Percentiles rank a stretch among this genome's conserved stretches.
Conservation (phyloP, 192 early-diverging fungal species). For the Coemansia sp. region DNA sequence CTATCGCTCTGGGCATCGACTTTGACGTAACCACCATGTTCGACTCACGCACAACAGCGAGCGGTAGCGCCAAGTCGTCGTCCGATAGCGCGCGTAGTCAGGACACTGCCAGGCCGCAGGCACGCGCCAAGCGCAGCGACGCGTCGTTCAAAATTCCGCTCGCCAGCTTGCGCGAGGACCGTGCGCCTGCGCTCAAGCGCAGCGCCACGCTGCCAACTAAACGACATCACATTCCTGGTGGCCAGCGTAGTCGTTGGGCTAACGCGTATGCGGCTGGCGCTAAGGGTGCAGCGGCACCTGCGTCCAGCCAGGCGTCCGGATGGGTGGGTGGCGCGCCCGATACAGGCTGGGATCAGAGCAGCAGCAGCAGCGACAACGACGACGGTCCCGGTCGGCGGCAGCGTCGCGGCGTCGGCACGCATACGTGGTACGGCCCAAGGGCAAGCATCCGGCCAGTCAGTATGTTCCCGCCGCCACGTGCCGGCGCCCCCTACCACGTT, state of each 20-base stretch:
- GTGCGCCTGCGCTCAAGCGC: conserved; percentile 32
- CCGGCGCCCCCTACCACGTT: conserved; percentile 14
- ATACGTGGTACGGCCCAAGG: conserved; percentile 52
- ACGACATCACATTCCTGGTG: conserved; percentile 14
- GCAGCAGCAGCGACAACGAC: conserved; percentile 24
- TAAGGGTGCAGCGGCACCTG: conserved; percentile 1
- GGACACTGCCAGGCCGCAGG: background rate
- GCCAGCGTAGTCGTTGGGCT: conserved; percentile 41
- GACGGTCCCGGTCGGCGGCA: conserved; percentile 5
- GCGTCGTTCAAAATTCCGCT: conserved; percentile 33
- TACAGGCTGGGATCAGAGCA: conserved; percentile 49
- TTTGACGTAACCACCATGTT: conserved; percentile 32
- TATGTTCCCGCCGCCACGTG: conserved; percentile 34
- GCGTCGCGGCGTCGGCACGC: conserved; percentile 29
- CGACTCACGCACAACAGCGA: background rate
- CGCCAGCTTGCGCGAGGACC: conserved; percentile 29
- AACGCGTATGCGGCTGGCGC: conserved; percentile 25
- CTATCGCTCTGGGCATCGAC: conserved; percentile 49
- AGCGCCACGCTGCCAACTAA: conserved; percentile 49
- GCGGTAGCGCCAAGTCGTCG: conserved; percentile 10
- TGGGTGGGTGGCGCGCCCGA: conserved; percentile 29
- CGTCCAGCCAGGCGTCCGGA: conserved; percentile 23
- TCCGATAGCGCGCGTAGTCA: conserved; percentile 4
- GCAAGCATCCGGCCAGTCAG: conserved; percentile 41
- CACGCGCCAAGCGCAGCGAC: conserved; percentile 33